Conservation (phyloP, 2,329 filamentous ascomycete genomes). For the Trichoderma sp. region DNA sequence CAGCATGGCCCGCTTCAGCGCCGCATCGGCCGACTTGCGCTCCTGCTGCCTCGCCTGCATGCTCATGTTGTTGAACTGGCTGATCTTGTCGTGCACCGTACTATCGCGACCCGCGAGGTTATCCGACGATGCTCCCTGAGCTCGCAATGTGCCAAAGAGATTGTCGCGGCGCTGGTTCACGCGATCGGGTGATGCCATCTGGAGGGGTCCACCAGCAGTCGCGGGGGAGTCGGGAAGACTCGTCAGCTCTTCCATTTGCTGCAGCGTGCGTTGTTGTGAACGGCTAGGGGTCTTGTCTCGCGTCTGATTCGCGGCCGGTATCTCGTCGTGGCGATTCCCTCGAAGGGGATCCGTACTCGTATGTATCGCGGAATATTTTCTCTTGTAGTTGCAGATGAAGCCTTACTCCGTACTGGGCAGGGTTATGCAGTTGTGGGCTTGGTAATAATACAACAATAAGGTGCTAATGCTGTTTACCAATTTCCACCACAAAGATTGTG, state of each 20-base stretch:
- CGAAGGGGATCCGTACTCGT: neutral
- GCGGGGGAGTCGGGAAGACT: constrained; percentile 55
- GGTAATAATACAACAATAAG: constrained; percentile 1
- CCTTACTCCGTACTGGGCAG: constrained; percentile 3
- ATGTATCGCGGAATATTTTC: neutral
- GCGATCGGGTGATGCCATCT: constrained; percentile 64
- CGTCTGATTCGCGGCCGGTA: neutral
- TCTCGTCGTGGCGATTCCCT: neutral
- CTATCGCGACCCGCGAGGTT: constrained; percentile 47
- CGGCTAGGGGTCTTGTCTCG: neutral
- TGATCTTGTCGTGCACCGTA: constrained; percentile 67
- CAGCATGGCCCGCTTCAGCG: constrained; percentile 65
- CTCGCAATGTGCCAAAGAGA: constrained; percentile 39
- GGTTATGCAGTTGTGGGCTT: constrained; percentile 14
- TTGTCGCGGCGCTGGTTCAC: constrained; percentile 52
- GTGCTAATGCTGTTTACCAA: constrained; percentile 30
- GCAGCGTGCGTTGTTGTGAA: neutral
- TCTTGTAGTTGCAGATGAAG: neutral
- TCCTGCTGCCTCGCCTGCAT: constrained; percentile 62
- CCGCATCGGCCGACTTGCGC: constrained; percentile 65
- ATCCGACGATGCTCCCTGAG: constrained; percentile 29
- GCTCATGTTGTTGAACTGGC: constrained; percentile 71
- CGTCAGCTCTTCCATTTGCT: constrained; percentile 44
- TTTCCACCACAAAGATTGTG: constrained; percentile 26
- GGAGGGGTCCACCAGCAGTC: constrained; percentile 57